Base-by-base conservation (phyloP, 352 stramenopile species). In the Peronospora farinosa region DNA sequence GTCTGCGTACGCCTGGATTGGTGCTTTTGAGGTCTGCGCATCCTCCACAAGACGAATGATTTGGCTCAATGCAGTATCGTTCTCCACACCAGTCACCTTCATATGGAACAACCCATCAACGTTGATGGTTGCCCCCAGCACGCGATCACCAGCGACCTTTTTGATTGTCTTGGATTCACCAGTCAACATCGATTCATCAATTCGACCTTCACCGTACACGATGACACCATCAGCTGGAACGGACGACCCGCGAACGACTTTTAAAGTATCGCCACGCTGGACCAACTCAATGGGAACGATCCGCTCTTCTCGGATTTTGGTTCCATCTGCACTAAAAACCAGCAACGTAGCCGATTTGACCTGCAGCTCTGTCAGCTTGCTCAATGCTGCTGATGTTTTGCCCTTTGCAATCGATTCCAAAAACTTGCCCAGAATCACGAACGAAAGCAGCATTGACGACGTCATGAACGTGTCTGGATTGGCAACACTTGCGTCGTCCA, bases 1-100 rank as follows among this genome's bases (percentile, higher is more conserved):
- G 78, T 99, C 97, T 2, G 96, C 97, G 50, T 98, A 96, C 7
- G 88, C 91, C 75, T 99, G 96, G 53, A 99, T 98, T 19, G 96
- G 92, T 21, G 96, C 95, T 66, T 99, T 98, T 16, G 79, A 92
- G 15, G 95, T 94, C 79, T 99, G 97, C 2, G 97, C 97, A 23
- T 97, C 87, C 67, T 99, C 93, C 17, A 99, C 95, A 11, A 99
- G 78, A n/a, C 86, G 80, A 53, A 99, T 96, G 47, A 99, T 99
- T 63, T 99, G 95, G 38, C 95, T 92, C 28, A 99, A 51, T 11
- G 95, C 84, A 10, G 95, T 98, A 54, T 97, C 84, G 21, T 85
- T 86, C 28, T 95, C 95, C 7, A 98, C 77, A 19, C 84, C 79
- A 2, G 91, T 98, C 7, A 98, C 95, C 27, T 81, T 77, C 70